Percentiles rank a stretch among this genome's conserved stretches.
phyloP scores from a whole-genome alignment of 306 rosid species.

The Trichosanthes truncata region DNA sequence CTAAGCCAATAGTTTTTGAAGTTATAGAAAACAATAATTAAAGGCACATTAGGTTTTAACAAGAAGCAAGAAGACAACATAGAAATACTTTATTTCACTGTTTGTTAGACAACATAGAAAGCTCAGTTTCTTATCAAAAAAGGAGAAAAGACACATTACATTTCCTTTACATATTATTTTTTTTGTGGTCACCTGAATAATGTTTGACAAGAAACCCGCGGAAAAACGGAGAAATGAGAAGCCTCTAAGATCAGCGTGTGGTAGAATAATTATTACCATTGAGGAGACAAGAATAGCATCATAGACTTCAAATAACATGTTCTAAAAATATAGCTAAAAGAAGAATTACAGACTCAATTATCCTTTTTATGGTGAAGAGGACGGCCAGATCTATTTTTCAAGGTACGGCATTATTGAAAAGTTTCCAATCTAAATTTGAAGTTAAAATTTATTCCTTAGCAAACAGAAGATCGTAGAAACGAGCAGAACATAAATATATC shows the following conservation, averaged over 20 bases:
- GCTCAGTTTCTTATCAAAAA: not conserved
- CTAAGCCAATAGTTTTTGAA: not conserved
- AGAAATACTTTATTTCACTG: not conserved
- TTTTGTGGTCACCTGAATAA: not conserved
- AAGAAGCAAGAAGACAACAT: not conserved
- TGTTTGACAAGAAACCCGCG: not conserved
- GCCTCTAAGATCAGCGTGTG: not conserved
- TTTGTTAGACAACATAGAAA: not conserved
- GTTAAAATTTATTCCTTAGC: not conserved
- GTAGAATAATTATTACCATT: not conserved
- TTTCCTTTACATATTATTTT: not conserved
- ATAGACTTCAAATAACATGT: not conserved
- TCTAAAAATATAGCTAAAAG: not conserved
- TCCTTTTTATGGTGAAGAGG: not conserved
- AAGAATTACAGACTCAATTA: not conserved
- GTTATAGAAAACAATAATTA: not conserved
- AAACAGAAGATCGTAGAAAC: not conserved
- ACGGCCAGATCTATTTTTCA: not conserved
- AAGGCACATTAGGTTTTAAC: not conserved
- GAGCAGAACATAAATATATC: not conserved
- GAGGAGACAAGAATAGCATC: not conserved
- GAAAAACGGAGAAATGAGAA: not conserved
- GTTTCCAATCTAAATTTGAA: not conserved
- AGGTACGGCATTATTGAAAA: not conserved
- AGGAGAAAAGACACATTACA: not conserved